Conservation (phyloP, 2,329 filamentous ascomycete species). For the Teratosphaeria epicoccoides region DNA sequence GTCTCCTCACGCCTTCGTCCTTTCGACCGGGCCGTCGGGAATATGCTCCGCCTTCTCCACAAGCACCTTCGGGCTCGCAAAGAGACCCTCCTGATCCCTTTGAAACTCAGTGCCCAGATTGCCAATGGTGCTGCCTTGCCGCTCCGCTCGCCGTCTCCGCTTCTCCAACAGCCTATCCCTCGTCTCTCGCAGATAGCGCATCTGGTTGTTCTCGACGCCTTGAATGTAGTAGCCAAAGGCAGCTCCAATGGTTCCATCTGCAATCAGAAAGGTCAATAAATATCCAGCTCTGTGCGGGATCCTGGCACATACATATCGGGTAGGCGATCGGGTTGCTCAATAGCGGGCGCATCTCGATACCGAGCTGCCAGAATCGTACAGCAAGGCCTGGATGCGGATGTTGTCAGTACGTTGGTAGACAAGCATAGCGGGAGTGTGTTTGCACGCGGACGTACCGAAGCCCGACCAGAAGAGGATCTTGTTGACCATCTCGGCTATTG, state of each 20-base stretch:
- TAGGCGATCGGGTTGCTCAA: conserved; percentile 81
- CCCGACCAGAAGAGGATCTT: conserved; percentile 72
- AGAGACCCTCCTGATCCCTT: conserved; percentile 24
- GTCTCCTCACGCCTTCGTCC: conserved; percentile 6
- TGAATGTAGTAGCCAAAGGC: conserved; percentile 97
- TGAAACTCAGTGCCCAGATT: conserved; percentile 21
- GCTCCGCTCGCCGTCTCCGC: conserved; percentile 64
- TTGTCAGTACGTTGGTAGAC: not conserved
- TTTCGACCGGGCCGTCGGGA: conserved; percentile 7
- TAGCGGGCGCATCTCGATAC: conserved; percentile 95
- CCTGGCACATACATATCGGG: conserved; percentile 50
- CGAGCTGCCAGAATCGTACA: conserved; percentile 90
- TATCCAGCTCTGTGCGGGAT: not conserved
- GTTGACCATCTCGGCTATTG: conserved; percentile 35
- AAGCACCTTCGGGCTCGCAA: conserved; percentile 13
- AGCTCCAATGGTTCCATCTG: conserved; percentile 64
- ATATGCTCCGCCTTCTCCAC: conserved; percentile 4
- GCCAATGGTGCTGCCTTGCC: conserved; percentile 40
- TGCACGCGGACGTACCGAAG: conserved; percentile 70
- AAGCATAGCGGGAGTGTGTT: not conserved
- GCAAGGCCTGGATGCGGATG: conserved; percentile 58
- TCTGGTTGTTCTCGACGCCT: conserved; percentile 76
- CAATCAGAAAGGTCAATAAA: not conserved
- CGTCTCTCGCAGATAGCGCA: conserved; percentile 63
- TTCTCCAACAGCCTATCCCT: conserved; percentile 79